Percentiles rank a stretch among this genome's conserved stretches.
These are phyloP conservation scores for Fusarium pininemorale DNA, from an alignment of 2,329 filamentous ascomycete genomes.

Conservation along the genomic window DNA sequence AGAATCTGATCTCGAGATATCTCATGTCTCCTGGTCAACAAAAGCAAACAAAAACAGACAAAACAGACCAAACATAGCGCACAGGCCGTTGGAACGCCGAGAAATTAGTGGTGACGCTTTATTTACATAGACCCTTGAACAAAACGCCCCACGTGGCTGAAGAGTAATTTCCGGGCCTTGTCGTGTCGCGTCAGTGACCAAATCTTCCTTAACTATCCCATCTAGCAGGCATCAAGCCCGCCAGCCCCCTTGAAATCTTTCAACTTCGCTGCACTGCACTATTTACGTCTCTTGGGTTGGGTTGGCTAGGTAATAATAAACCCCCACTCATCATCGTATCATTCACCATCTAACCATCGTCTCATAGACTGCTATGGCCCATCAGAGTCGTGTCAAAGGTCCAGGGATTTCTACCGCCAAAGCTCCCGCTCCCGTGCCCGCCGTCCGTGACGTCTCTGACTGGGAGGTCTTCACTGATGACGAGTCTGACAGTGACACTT, in stretches of 20 bases:
- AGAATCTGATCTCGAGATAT: slow-evolving; percentile 1
- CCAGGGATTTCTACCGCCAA: slow-evolving; percentile 15
- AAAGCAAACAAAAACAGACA: not conserved
- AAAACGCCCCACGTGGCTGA: slow-evolving; percentile 25
- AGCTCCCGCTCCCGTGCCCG: slow-evolving; percentile 20
- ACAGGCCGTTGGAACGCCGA: slow-evolving; percentile 16
- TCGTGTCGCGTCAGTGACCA: slow-evolving; percentile 24
- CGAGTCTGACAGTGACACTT: slow-evolving; percentile 16
- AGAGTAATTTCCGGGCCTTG: slow-evolving; percentile 21
- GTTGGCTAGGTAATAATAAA: slow-evolving; percentile 24
- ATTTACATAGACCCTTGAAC: slow-evolving; percentile 28
- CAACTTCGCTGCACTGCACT: slow-evolving; percentile 10
- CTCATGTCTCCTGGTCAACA: slow-evolving; percentile 9
- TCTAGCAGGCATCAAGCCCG: slow-evolving; percentile 19
- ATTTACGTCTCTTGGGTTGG: slow-evolving; percentile 14
- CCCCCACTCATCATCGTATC: slow-evolving; percentile 21
- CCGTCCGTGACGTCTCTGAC: slow-evolving; percentile 20
- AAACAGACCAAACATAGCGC: not conserved
- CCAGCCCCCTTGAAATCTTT: slow-evolving; percentile 23
- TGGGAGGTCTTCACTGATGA: slow-evolving; percentile 27
- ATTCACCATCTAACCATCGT: slow-evolving; percentile 9
- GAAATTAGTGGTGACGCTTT: slow-evolving; percentile 26
- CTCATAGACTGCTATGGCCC: slow-evolving; percentile 16
- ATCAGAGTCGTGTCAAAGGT: slow-evolving; percentile 20
- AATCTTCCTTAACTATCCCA: slow-evolving; percentile 1